Evolutionary conservation across 1,284 basidiomycete species (phyloP).

Genomic region (Malassezia restricta): DNA sequence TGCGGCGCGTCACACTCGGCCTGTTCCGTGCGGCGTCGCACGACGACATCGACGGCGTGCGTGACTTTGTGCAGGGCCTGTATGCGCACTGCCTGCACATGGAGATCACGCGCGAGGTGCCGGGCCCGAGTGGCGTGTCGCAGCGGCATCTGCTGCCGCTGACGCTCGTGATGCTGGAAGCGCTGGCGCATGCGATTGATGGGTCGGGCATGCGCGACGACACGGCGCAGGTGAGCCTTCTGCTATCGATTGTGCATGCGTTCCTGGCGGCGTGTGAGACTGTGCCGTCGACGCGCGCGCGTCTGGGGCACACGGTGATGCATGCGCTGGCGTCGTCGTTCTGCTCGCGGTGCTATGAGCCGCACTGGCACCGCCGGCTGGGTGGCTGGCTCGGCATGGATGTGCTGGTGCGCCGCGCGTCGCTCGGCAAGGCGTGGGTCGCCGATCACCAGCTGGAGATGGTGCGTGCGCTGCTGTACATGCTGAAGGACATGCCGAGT

Average conservation of each 20-base stretch:
- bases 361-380: conserved; percentile 44
- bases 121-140: conserved; percentile 49
- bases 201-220: conserved; percentile 48
- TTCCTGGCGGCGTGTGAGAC: conserved; percentile 27
- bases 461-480: conserved; percentile 77
- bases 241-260: conserved; percentile 32
- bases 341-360: conserved; percentile 45
- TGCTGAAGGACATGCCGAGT: conserved; percentile 86
- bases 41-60: conserved; percentile 61
- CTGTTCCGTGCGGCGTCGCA: conserved; percentile 66
- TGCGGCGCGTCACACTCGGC: conserved; percentile 58
- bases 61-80: conserved; percentile 58
- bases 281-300: conserved; percentile 27
- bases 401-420: conserved; percentile 42
- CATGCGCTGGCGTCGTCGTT: conserved; percentile 39
- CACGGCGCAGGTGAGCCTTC: conserved; percentile 26
- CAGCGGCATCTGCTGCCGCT: conserved; percentile 53
- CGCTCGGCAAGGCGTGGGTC: conserved; percentile 61
- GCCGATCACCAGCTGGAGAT: conserved; percentile 81
- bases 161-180: conserved; percentile 37
- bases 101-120: conserved; percentile 47
- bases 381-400: conserved; percentile 44
- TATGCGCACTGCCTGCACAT: conserved; percentile 57
- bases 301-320: conserved; percentile 34
- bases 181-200: conserved; percentile 30